phyloP scores from a whole-genome alignment of 2,329 filamentous ascomycete species.

The Thielaviopsis euricoi region DNA sequence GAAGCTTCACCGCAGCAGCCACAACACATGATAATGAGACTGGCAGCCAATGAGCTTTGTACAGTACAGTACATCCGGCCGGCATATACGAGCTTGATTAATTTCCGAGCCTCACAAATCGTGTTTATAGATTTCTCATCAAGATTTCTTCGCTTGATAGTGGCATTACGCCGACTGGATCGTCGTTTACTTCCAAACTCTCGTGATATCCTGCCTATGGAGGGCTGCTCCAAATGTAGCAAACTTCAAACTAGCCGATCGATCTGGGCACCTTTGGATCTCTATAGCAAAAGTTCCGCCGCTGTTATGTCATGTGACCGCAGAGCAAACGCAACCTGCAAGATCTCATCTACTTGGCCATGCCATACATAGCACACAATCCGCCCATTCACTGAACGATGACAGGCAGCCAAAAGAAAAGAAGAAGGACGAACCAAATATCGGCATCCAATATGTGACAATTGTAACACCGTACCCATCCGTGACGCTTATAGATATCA shows the following conservation, averaged over 20 bases:
- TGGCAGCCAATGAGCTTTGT: background rate
- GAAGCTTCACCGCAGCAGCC: background rate
- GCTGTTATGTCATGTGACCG: background rate
- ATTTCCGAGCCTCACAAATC: background rate
- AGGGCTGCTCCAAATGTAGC: background rate
- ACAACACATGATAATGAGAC: background rate
- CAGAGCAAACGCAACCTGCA: background rate
- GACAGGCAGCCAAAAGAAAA: background rate
- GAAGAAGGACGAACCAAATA: background rate
- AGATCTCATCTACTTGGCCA: background rate
- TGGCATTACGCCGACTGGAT: too few species aligned
- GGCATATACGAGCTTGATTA: background rate
- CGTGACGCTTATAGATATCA: background rate
- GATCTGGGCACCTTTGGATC: background rate
- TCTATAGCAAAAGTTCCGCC: background rate
- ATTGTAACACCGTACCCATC: background rate
- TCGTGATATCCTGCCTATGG: background rate
- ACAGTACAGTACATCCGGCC: too few species aligned
- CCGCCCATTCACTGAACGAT: background rate
- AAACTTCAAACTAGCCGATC: background rate
- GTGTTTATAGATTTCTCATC: too few species aligned
- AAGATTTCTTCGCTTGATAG: too few species aligned
- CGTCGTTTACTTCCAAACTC: background rate
- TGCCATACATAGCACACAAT: background rate
- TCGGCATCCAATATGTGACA: background rate